Conservation (phyloP, 2,329 filamentous ascomycete genomes). For the Pyrenophora graminea region DNA sequence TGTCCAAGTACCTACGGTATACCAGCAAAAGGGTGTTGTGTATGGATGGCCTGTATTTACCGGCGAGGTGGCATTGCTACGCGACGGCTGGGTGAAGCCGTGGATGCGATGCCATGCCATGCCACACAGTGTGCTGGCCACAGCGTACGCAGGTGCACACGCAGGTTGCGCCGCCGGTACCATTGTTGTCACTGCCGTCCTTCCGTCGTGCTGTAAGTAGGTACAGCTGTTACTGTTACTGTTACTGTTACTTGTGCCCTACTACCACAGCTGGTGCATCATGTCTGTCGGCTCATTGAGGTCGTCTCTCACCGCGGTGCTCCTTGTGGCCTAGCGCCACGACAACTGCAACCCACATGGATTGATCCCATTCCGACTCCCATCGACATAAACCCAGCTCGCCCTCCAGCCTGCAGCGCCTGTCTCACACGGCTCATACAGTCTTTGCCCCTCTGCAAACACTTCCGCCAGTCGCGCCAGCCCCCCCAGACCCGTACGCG, state of each 20-base stretch:
- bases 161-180: too few relatives aligned
- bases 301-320: slow-evolving; percentile 21
- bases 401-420: neutral
- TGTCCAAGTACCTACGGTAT: neutral
- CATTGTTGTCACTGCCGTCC: too few relatives aligned
- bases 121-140: too few relatives aligned
- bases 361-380: neutral
- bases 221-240: too few relatives aligned
- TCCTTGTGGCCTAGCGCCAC: slow-evolving; percentile 16
- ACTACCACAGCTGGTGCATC: too few relatives aligned
- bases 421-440: neutral
- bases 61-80: slow-evolving; percentile 1
- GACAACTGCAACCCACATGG: slow-evolving; percentile 2
- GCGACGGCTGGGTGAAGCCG: too few relatives aligned
- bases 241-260: too few relatives aligned
- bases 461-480: neutral
- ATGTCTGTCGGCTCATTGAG: neutral
- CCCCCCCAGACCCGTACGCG: neutral
- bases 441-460: neutral
- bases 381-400: slow-evolving; percentile 1
- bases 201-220: too few relatives aligned
- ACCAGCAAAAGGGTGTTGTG: neutral
- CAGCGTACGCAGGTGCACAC: too few relatives aligned
- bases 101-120: neutral
- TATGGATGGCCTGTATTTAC: neutral